A percentile compares a stretch with the other conserved stretches of the same genome.
Evolutionary conservation across 1,284 basidiomycete genomes (phyloP).

Genomic region (Dichomitus squalens): DNA sequence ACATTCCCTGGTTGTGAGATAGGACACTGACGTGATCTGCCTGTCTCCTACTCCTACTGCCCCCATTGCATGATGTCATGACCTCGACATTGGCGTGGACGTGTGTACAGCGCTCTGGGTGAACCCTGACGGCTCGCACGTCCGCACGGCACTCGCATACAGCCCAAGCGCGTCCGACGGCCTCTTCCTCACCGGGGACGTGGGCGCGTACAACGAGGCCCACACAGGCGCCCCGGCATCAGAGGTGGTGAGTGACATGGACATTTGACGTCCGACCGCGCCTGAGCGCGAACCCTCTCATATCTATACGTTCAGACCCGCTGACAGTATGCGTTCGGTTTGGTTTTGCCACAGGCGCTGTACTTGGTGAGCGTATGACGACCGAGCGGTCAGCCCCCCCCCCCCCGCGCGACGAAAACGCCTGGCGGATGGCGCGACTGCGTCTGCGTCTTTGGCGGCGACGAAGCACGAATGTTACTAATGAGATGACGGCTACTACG

Average conservation of each 20-base stretch:
- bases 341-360: conserved; percentile 14
- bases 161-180: conserved; percentile 13
- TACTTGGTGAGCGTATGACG: conserved; percentile 14
- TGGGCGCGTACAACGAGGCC: conserved; percentile 21
- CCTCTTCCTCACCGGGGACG: conserved; percentile 24
- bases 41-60: background rate
- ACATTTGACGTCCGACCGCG: background rate
- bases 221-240: conserved; percentile 7
- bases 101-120: conserved; percentile 26
- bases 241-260: conserved; percentile 22
- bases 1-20: background rate
- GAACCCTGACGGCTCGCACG: conserved; percentile 25
- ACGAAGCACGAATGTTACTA: background rate
- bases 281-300: background rate
- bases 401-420: background rate
- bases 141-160: conserved; percentile 17
- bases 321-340: background rate
- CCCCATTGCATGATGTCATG: background rate
- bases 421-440: background rate
- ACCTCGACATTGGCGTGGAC: background rate
- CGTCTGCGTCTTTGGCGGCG: background rate
- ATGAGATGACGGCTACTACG: background rate
- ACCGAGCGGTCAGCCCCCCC: background rate
- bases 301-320: background rate
- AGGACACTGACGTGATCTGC: background rate